A percentile compares a stretch with the other conserved stretches of the same genome.
phyloP scores from a whole-genome alignment of 192 early-diverging fungal species.

The Pilaira anomala region DNA sequence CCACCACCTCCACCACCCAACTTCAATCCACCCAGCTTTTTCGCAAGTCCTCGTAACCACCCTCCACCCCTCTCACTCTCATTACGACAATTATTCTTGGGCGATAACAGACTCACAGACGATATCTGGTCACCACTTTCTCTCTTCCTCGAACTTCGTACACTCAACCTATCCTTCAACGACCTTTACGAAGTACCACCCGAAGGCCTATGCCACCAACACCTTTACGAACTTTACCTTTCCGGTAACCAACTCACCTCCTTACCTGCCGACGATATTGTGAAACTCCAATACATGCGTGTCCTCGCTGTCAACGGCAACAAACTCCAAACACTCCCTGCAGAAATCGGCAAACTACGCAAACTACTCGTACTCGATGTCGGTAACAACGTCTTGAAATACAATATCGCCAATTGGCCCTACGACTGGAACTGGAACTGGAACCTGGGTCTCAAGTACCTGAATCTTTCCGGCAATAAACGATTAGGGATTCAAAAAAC shows the following conservation, averaged over 20 bases:
- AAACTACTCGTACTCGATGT: slow-evolving; percentile 78
- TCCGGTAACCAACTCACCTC: slow-evolving; percentile 82
- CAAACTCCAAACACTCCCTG: slow-evolving; percentile 84
- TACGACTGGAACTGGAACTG: slow-evolving; percentile 98
- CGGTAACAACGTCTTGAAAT: slow-evolving; percentile 84
- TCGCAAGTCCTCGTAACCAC: slow-evolving; percentile 45
- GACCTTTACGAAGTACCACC: slow-evolving; percentile 80
- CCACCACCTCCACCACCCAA: slow-evolving; percentile 47
- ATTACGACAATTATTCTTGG: slow-evolving; percentile 64
- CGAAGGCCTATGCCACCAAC: slow-evolving; percentile 66
- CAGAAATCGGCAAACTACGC: slow-evolving; percentile 86
- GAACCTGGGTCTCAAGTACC: slow-evolving; percentile 84
- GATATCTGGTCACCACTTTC: slow-evolving; percentile 75
- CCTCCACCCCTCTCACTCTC: slow-evolving; percentile 54
- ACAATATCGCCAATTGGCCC: slow-evolving; percentile 93
- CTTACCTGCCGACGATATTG: slow-evolving; percentile 83
- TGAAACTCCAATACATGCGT: slow-evolving; percentile 62
- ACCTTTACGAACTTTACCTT: slow-evolving; percentile 75
- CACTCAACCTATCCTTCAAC: slow-evolving; percentile 81
- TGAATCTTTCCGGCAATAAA: slow-evolving; percentile 90
- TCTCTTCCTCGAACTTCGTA: slow-evolving; percentile 67
- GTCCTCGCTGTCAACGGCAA: slow-evolving; percentile 88
- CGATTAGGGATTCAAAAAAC: slow-evolving; percentile 80
- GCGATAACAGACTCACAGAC: slow-evolving; percentile 83
- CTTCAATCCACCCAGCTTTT: slow-evolving; percentile 45